Evolutionary conservation across 1,284 basidiomycete species (phyloP).

Genomic region (Apiotrichum mycotoxinovorans): DNA sequence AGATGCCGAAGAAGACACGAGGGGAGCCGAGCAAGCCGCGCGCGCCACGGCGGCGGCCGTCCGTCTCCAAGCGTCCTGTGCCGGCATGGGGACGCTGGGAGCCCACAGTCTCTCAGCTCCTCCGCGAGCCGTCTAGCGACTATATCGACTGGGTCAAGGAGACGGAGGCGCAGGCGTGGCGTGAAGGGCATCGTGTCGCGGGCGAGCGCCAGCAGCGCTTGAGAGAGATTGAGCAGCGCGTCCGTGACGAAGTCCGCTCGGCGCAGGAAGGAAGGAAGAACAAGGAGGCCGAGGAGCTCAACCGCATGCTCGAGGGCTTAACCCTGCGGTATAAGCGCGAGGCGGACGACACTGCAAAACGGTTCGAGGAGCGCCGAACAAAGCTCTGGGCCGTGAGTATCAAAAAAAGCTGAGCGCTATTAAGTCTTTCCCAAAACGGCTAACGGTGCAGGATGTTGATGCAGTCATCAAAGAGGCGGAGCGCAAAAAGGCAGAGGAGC

Average conservation of each 20-base stretch:
- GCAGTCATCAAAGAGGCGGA: constrained; percentile 31
- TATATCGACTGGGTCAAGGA: constrained; percentile 31
- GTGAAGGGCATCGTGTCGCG: constrained; percentile 6
- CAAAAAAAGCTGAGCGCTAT: not conserved
- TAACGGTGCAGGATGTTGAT: constrained; percentile 33
- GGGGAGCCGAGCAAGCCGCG: not conserved
- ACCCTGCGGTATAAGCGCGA: constrained; percentile 30
- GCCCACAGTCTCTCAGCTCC: constrained; percentile 17
- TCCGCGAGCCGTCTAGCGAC: constrained; percentile 27
- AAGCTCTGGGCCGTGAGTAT: constrained; percentile 41
- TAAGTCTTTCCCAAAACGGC: not conserved
- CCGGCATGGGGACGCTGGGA: constrained; percentile 8
- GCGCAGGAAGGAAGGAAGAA: constrained; percentile 16
- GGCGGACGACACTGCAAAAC: constrained; percentile 29
- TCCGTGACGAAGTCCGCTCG: constrained; percentile 16
- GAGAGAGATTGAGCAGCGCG: constrained; percentile 5
- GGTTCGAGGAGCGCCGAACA: constrained; percentile 35
- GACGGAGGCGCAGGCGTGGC: constrained; percentile 39
- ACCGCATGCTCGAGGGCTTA: constrained; percentile 34
- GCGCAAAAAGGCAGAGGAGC: constrained; percentile 21
- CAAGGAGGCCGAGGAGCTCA: constrained; percentile 35
- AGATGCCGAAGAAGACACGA: not conserved
- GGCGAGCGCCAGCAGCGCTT: constrained; percentile 4
- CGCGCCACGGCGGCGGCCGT: constrained; percentile 1
- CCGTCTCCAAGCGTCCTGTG: not conserved